Base-by-base conservation (phyloP, 163 green algal genomes). In the Scenedesmus sp. region DNA sequence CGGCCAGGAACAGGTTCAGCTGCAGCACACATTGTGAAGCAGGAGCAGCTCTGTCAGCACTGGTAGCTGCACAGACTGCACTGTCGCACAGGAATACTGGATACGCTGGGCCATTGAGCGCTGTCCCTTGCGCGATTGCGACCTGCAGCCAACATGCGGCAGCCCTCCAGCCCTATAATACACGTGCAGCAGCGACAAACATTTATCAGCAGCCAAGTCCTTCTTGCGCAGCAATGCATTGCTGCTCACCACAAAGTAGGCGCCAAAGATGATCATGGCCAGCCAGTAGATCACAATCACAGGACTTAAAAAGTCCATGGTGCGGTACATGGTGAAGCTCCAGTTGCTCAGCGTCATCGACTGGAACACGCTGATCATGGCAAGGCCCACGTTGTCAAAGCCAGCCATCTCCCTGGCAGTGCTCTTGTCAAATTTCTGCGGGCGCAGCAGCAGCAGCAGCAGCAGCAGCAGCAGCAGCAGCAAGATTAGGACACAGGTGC, bases 1-100 rank as follows among this genome's bases (percentile, higher is more conserved):
- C 96, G 0, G 96, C 97, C 18, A 99, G 95, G 90, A 98, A 98
- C 26, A 99, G 95, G 93, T 98, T 98, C 46, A 99, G 88, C 95
- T 97, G 95, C 88, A 66, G 67, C 20, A 20, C 8, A 79, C 5
- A 8, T 9, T 1, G 34, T 73, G 55, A 76, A 20, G 86, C 66
- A 91, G 54, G 76, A 16, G 6, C 66, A 76, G 66, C 66, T 9
- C 1, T 16, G 3, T 76, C 66, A 34, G 66, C 66, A 76, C 6
- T 8, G 7, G 2, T 18, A 34, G 66, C 16, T 8, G 15, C 16
- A 76, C 7, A 10, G 59, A 10, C 59, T 64, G 59, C 59, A 64
- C 59, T 64, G 59, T 8, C 59, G 8, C 59, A 64, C 59, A 64
- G 59, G 59, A 8, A 8, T 15, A 10, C 59, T 10, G 59, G 8